These are phyloP conservation scores for Polysphondylium violaceum DNA, from an alignment of 78 protist genomes.

Conservation along the genomic window DNA sequence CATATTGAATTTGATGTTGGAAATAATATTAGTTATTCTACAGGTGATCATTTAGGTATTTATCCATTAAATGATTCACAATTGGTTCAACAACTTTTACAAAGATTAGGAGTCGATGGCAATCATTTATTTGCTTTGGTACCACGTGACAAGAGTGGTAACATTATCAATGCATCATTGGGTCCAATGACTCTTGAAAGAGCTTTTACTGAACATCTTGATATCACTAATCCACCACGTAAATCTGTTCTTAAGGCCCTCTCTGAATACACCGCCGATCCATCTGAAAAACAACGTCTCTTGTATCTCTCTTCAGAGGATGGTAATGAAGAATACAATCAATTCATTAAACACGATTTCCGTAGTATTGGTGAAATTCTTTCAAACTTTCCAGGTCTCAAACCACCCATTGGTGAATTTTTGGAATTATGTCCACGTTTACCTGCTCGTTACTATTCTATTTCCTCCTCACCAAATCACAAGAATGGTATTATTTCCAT, in stretches of 20 bases:
- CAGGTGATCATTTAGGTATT: constrained; percentile 93
- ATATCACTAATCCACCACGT: constrained; percentile 76
- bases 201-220: constrained; percentile 45
- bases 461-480: constrained; percentile 87
- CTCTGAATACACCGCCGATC: constrained; percentile 46
- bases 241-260: constrained; percentile 54
- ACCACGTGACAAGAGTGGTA: constrained; percentile 68
- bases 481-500: constrained; percentile 73
- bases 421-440: constrained; percentile 91
- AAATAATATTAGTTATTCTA: constrained; percentile 40
- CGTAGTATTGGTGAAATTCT: constrained; percentile 74
- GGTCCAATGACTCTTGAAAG: constrained; percentile 72
- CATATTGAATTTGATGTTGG: constrained; percentile 74
- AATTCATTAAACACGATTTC: constrained; percentile 52
- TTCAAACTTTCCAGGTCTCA: constrained; percentile 35
- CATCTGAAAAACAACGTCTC: constrained; percentile 38
- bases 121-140: constrained; percentile 32
- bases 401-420: constrained; percentile 85
- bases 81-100: constrained; percentile 62
- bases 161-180: constrained; percentile 40
- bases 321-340: constrained; percentile 42
- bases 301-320: constrained; percentile 53
- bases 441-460: constrained; percentile 94
- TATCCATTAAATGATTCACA: constrained; percentile 79
- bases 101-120: constrained; percentile 49